A percentile compares a stretch with the other conserved stretches of the same genome.
Conservation (phyloP, 257 asterid genomes). For the Jasminum sambac region DNA sequence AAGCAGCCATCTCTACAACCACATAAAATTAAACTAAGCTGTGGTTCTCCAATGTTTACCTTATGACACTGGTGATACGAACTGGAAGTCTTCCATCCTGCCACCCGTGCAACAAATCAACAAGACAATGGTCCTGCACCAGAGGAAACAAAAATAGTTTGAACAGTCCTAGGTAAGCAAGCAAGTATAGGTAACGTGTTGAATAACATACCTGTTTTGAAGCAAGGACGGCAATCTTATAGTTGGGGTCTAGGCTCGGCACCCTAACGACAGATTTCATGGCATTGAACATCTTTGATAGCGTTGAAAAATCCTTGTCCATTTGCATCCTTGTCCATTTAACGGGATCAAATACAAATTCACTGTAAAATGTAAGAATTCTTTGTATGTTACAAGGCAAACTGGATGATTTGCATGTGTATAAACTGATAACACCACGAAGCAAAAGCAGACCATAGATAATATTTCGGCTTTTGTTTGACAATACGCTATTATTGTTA, state of each 20-base stretch:
- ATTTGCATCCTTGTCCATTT: slow-evolving; percentile 80
- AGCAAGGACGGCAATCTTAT: slow-evolving; percentile 75
- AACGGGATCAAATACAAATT: slow-evolving; percentile 76
- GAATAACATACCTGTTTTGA: slow-evolving; percentile 72
- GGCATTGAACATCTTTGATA: slow-evolving; percentile 70
- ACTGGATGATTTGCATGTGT: slow-evolving; percentile 14
- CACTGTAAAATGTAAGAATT: slow-evolving; percentile 53
- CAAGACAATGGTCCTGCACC: slow-evolving; percentile 88
- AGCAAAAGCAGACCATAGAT: background rate
- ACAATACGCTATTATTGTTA: no score
- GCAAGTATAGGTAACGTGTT: slow-evolving; percentile 1
- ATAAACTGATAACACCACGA: slow-evolving; percentile 17
- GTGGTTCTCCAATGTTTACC: slow-evolving; percentile 39
- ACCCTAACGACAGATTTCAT: slow-evolving; percentile 75
- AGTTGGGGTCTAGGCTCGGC: slow-evolving; percentile 73
- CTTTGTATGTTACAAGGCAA: slow-evolving; percentile 2
- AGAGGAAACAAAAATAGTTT: slow-evolving; percentile 8
- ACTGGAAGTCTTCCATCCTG: slow-evolving; percentile 88
- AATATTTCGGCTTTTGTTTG: no score
- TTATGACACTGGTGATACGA: slow-evolving; percentile 70
- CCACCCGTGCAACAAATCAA: slow-evolving; percentile 87
- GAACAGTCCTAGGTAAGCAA: slow-evolving; percentile 2
- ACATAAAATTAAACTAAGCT: slow-evolving; percentile 13
- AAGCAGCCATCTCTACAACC: slow-evolving; percentile 19
- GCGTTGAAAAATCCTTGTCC: slow-evolving; percentile 73